Conservation (phyloP, 305 asterid species). For the Fraxinus sp. region DNA sequence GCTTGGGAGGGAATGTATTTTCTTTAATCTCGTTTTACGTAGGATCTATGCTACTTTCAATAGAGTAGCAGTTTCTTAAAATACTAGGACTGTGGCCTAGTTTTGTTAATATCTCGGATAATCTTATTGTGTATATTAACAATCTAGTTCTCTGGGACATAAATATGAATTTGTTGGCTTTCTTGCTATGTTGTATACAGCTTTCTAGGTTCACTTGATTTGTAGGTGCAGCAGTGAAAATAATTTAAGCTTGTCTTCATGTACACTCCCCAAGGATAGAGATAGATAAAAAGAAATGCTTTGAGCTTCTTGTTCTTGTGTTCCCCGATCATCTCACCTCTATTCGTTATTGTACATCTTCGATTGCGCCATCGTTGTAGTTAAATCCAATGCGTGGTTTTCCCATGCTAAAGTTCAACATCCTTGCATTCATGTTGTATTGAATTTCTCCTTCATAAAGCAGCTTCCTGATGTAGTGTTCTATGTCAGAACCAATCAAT, state of each 20-base stretch:
- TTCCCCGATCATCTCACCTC: neutral
- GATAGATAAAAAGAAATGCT: neutral
- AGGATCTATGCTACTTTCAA: neutral
- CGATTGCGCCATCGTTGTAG: conserved; percentile 51
- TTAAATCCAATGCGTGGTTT: conserved; percentile 80
- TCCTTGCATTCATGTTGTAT: conserved; percentile 87
- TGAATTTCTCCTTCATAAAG: conserved; percentile 71
- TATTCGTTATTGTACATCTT: conserved; percentile 33
- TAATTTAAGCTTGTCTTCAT: neutral
- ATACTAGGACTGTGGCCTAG: neutral
- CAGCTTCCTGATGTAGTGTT: conserved; percentile 80
- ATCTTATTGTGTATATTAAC: neutral
- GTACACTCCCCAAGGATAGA: neutral
- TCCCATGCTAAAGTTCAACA: conserved; percentile 93
- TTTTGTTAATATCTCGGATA: neutral
- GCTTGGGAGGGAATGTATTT: neutral
- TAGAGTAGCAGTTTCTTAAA: neutral
- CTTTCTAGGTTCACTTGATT: neutral
- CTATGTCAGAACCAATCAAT: conserved; percentile 84
- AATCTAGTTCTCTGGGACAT: neutral
- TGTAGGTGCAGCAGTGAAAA: neutral
- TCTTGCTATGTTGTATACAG: neutral
- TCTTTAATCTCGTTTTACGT: neutral
- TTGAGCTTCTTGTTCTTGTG: neutral
- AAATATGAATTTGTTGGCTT: neutral